Conservation (phyloP, 2,329 filamentous ascomycete genomes). For the Trichoderma arundinaceum region DNA sequence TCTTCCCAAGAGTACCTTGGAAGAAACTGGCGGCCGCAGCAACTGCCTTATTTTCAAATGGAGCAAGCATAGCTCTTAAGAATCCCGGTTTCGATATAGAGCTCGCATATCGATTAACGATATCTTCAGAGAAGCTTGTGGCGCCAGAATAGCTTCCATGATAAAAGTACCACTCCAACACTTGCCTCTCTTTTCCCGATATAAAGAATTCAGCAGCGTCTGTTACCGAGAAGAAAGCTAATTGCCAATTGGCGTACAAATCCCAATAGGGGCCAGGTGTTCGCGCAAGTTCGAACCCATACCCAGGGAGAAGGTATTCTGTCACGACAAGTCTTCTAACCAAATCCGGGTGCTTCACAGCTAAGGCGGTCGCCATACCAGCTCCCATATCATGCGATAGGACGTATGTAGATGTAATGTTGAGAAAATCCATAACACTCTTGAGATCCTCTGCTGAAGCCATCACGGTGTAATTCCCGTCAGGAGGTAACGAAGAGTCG, state of each 20-base stretch:
- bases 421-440: constrained; percentile 50
- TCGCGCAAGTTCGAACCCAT: constrained; percentile 46
- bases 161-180: constrained; percentile 55
- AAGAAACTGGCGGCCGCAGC: constrained; percentile 47
- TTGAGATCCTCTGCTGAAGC: constrained; percentile 49
- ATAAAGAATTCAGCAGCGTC: constrained; percentile 56
- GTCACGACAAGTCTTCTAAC: constrained; percentile 46
- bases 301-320: constrained; percentile 52
- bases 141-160: constrained; percentile 51
- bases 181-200: constrained; percentile 48
- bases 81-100: constrained; percentile 53
- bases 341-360: constrained; percentile 44
- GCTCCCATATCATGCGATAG: constrained; percentile 55
- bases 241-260: constrained; percentile 50
- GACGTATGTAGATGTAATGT: constrained; percentile 49
- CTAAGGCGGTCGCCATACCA: constrained; percentile 49
- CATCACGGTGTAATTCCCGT: constrained; percentile 49
- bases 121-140: constrained; percentile 46
- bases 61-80: constrained; percentile 47
- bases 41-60: constrained; percentile 43
- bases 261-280: constrained; percentile 45
- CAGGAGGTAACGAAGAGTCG: constrained; percentile 47
- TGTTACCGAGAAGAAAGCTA: constrained; percentile 54
- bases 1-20: constrained; percentile 37
- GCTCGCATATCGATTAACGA: constrained; percentile 47